Base-by-base conservation (phyloP, 164 flowering plant species). In the Sedum album region DNA sequence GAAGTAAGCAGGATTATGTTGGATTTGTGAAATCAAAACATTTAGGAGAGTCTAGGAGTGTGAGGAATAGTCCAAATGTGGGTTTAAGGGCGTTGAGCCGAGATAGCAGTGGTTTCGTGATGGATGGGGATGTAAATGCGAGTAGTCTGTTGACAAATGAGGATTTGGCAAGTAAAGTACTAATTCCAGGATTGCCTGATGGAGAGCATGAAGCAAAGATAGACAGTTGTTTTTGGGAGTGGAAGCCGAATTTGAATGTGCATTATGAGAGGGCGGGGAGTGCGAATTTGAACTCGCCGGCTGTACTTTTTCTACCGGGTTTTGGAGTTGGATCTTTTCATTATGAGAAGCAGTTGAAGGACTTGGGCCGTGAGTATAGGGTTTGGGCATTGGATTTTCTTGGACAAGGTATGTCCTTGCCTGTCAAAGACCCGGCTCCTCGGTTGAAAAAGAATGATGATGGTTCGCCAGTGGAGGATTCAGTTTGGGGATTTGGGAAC, bases 261-360 rank as follows among this genome's bases (percentile, higher is more conserved):
- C 85, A 93, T 70, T 93, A 91, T 73, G 96, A 89, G 69, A 84
- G 75, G 75, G 76, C 98, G 0, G 97, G 98, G 20, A 69, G 77
- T 46, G 82, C 77, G 70, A 93, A 93, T 80, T 79, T 81, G n/a
- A 72, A 72, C 44, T 79, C 97, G 17, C 96, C 98, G 0, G 74
- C 89, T 0, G 74, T 93, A 62, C 82, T 93, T 55, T 86, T 91
- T 72, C 95, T 93, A 71, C 98, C 98, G 65, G 98, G 98, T 51
- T 93, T 93, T 78, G 97, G 98, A 30, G 97, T 89, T 60, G 98
- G 98, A 46, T 84, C 95, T 20, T 93, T 93, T 72, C 98, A 93
- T 73, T 93, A 85, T 72, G 93, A 91, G 80, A 94, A 94, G 76
- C 98, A 94, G 76, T 71, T 94, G 66, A 91, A 84, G 80, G 98